Conservation (phyloP, 768 basidiomycete genomes). For the Leccinum subtestaceum region DNA sequence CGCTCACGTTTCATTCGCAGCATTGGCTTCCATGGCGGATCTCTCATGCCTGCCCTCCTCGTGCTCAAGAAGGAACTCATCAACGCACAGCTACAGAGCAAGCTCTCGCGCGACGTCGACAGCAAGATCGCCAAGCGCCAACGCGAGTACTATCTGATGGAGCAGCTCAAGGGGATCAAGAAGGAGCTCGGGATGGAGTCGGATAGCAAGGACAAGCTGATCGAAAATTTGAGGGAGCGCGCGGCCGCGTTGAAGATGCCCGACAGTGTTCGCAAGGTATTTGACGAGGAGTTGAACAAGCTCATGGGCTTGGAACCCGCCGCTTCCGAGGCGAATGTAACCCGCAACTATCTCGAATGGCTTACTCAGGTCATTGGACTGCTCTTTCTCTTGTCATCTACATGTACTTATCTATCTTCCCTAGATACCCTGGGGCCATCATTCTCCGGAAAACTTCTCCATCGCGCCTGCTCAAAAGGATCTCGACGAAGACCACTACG, state of each 20-base stretch:
- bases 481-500: constrained; percentile 92
- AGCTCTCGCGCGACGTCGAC: constrained; percentile 90
- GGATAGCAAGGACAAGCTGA: constrained; percentile 91
- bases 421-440: constrained; percentile 94
- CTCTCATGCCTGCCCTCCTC: constrained; percentile 45
- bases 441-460: constrained; percentile 90
- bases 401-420: constrained; percentile 4
- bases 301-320: constrained; percentile 86
- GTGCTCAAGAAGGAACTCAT: constrained; percentile 98
- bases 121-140: constrained; percentile 93
- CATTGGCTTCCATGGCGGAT: constrained; percentile 24
- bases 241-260: constrained; percentile 85
- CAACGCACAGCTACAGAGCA: constrained; percentile 91
- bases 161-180: constrained; percentile 94
- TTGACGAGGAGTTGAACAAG: constrained; percentile 75
- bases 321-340: constrained; percentile 90
- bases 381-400: not conserved
- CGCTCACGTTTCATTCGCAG: constrained; percentile 38
- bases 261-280: constrained; percentile 68
- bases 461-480: constrained; percentile 78
- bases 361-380: constrained; percentile 61
- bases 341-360: constrained; percentile 93
- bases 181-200: constrained; percentile 94
- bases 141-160: constrained; percentile 94
- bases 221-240: constrained; percentile 88